Conservation (phyloP, 495 filamentous ascomycete species). For the Stereocaulon alpinum region DNA sequence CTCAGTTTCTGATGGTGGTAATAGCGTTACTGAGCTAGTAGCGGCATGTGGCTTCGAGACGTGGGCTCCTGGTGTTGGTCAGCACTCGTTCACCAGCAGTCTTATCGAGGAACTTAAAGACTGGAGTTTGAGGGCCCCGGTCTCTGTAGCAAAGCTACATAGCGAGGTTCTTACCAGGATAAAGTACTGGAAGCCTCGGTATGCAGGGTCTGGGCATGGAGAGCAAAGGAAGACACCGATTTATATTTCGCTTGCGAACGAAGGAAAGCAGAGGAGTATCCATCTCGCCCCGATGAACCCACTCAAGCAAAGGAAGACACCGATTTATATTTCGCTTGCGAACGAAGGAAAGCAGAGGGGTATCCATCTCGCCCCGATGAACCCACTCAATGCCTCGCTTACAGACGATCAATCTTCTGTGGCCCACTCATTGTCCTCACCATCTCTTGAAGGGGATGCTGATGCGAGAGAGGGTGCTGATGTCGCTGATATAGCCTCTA, state of each 20-base stretch:
- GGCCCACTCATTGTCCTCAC: background rate
- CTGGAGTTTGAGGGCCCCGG: background rate
- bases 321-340: background rate
- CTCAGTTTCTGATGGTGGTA: background rate
- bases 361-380: constrained; percentile 3
- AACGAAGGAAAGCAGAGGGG: background rate
- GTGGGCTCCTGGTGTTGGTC: constrained; percentile 11
- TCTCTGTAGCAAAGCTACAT: constrained; percentile 5
- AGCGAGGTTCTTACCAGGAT: constrained; percentile 9
- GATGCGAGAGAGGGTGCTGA: too few relatives aligned
- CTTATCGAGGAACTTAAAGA: constrained; percentile 18
- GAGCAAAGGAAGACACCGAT: background rate
- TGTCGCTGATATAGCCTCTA: too few relatives aligned
- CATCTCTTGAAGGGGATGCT: background rate
- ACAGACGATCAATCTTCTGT: too few relatives aligned
- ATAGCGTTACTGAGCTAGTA: constrained; percentile 23
- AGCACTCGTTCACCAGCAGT: constrained; percentile 25
- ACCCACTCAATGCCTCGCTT: too few relatives aligned
- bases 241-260: constrained; percentile 1
- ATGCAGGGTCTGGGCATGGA: background rate
- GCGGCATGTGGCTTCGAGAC: constrained; percentile 26
- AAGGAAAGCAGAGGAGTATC: constrained; percentile 3
- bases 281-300: background rate
- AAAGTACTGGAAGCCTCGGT: constrained; percentile 13
- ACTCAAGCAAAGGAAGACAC: too few relatives aligned